Evolutionary conservation across 78 protist species (phyloP), one percentile per base, ranked within the genome.

Genomic region (Planoprotostelium fungivorum): DNA sequence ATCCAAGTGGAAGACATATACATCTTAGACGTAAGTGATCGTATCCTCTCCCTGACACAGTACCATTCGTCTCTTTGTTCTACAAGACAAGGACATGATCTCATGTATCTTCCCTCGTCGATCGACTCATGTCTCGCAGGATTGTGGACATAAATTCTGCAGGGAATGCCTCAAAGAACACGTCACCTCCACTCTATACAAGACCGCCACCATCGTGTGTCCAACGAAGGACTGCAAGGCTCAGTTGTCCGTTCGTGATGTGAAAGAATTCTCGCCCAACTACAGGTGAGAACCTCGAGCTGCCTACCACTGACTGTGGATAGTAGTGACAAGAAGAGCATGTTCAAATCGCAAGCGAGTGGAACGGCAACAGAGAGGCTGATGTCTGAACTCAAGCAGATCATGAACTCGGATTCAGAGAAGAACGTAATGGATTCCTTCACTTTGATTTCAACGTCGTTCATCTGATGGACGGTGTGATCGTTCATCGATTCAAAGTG

Each of bases 361-460:
- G 87, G 87, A 5, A 35, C 5, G 16, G 87, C 87, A 37, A 36
- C 87, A 25, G 37, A 85, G 87, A 35, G 87, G 63, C 87, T 85
- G 35, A 5, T 85, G 35, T 37, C 36, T 35, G 87, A 85, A 85
- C 5, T 85, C n/a, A 85, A 36, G 16, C 36, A 85, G n/a, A 85
- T 85, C 36, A 85, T 35, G 63, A 16, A 5, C 36, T 5, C 37
- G 16, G 37, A 85, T 85, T 16, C 87, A 5, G 87, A 85, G 16
- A 35, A 85, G 16, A 37, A 37, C 16, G 87, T 85, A 16, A 35
- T 5, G 5, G 87, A 23, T 36, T 85, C 87, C 37, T 37, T 5
- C 5, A 85, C 5, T 36, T 35, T 85, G n/a, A 16, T 25, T 16
- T 5, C 5, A 85, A 35, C 16, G 34, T 36, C 36, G 63, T 23